Base-by-base conservation (phyloP, 2,329 filamentous ascomycete species). In the Fusarium citri region DNA sequence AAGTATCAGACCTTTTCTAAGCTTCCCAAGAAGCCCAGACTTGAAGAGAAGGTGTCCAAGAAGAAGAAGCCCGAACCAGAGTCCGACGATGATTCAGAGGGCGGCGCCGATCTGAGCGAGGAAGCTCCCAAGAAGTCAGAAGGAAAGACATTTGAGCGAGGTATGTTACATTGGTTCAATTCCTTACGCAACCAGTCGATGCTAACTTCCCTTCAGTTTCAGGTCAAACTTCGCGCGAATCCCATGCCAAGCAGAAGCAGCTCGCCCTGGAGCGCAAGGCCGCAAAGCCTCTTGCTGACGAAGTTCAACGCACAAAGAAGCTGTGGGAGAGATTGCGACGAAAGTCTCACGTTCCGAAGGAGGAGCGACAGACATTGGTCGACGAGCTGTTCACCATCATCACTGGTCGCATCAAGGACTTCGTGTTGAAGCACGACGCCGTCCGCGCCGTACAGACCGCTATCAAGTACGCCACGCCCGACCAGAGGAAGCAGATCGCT, bases 341-440 rank as follows among this genome's bases (percentile, higher is more conserved):
- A 74, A 98, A 98, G 83, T 97, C 94, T 5, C 94, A 98, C 76
- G 94, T 99, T 3, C 92, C 94, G 42, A 90, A 91, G 75, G 93
- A 97, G 41, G 94, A 99, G 83, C 89, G 96, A 68, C 91, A 95
- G 80, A 87, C 91, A 78, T 87, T 99, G 42, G 92, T 98, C 49
- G 88, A 91, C 64, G 95, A 99, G 83, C 87, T 99, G 26, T 98
- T 97, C 80, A 86, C 87, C 60, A 97, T 99, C 76, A 92, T 98
- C 75, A 96, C 93, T 25, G 95, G 94, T 55, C 89, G 92, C 61
- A 92, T 98, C 75, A 94, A 93, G 81, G 96, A 98, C 68, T 97
- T 98, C 73, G 95, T 98, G 22, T 92, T 99, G 83, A 99, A 99
- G 87, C 96, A 99, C 80, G 96, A 99, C 79, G 93, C 94, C 37